phyloP scores from a whole-genome alignment of 257 asterid species.

The Plectranthus barbatus region DNA sequence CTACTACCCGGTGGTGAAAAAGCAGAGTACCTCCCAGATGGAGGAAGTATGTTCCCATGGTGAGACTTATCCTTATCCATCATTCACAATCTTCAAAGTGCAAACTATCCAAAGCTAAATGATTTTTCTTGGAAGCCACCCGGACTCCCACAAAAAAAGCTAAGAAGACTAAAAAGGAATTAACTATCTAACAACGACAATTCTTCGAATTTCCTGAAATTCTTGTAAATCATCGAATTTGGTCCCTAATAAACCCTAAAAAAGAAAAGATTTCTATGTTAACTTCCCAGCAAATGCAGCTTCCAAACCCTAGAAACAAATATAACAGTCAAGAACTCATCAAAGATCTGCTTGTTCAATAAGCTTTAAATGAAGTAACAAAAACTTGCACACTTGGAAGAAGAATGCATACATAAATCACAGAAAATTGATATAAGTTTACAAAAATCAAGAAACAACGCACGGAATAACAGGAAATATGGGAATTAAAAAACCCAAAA shows the following conservation, averaged over 20 bases:
- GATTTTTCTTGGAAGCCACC: no score
- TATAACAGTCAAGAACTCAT: conserved; percentile 10
- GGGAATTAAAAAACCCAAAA: conserved; percentile 13
- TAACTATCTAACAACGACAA: conserved; percentile 4
- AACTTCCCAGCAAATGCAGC: conserved; percentile 1
- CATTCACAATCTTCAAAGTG: conserved; percentile 13
- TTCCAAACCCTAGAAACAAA: conserved; percentile 20
- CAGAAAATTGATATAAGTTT: background rate
- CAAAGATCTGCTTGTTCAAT: conserved; percentile 31
- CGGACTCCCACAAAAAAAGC: no score
- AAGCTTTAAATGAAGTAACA: conserved; percentile 9
- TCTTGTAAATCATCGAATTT: conserved; percentile 5
- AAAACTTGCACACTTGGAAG: background rate
- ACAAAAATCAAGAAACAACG: background rate
- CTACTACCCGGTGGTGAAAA: conserved; percentile 53
- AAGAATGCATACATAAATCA: conserved; percentile 12
- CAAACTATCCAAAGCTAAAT: background rate
- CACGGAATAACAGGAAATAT: conserved; percentile 10
- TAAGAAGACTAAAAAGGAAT: conserved; percentile 8
- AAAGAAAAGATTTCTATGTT: conserved; percentile 3
- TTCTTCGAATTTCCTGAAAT: background rate
- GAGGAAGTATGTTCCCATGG: conserved; percentile 57
- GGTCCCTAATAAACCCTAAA: conserved; percentile 19
- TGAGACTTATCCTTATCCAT: conserved; percentile 81
- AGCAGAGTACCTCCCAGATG: conserved; percentile 62